Percentiles rank a stretch among this genome's conserved stretches.
Evolutionary conservation across 148 eudicot species (phyloP).

Genomic region (Cornus suecica): DNA sequence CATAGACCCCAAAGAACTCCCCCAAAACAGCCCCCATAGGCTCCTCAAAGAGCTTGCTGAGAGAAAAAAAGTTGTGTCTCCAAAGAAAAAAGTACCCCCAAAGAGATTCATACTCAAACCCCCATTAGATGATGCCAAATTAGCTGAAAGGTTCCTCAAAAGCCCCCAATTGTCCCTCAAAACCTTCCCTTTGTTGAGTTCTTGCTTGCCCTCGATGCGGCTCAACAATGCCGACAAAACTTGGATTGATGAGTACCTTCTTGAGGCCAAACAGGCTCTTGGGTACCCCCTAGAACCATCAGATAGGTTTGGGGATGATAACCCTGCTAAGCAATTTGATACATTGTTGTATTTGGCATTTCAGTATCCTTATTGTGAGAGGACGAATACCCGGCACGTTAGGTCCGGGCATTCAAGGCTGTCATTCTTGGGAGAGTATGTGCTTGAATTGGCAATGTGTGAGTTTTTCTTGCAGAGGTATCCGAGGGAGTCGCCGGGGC

Average conservation of each 20-base stretch:
- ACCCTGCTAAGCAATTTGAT: slow-evolving; percentile 92
- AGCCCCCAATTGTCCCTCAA: slow-evolving; percentile 88
- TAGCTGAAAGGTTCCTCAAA: slow-evolving; percentile 74
- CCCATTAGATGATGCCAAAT: slow-evolving; percentile 73
- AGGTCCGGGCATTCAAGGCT: slow-evolving; percentile 85
- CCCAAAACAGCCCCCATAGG: slow-evolving; percentile 77
- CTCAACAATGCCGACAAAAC: slow-evolving; percentile 61
- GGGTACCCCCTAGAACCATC: slow-evolving; percentile 90
- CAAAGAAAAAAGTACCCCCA: slow-evolving; percentile 64
- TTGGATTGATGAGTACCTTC: slow-evolving; percentile 91
- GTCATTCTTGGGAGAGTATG: slow-evolving; percentile 82
- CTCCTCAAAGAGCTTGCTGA: slow-evolving; percentile 80
- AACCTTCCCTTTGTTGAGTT: slow-evolving; percentile 78
- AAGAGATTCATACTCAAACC: slow-evolving; percentile 82
- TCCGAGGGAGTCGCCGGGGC: slow-evolving; percentile 84
- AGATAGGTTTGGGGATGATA: slow-evolving; percentile 63
- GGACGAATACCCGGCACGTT: slow-evolving; percentile 76
- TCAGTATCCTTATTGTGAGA: slow-evolving; percentile 83
- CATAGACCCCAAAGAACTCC: slow-evolving; percentile 56
- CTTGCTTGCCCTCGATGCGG: slow-evolving; percentile 69
- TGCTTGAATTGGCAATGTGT: slow-evolving; percentile 75
- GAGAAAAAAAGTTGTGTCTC: slow-evolving; percentile 64
- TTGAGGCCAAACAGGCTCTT: slow-evolving; percentile 88
- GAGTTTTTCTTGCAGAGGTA: slow-evolving; percentile 92
- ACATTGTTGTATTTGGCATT: slow-evolving; percentile 82